A percentile compares a stretch with the other conserved stretches of the same genome.
phyloP scores from a whole-genome alignment of 768 basidiomycete species.

The Leccinum olivaceopallidum region DNA sequence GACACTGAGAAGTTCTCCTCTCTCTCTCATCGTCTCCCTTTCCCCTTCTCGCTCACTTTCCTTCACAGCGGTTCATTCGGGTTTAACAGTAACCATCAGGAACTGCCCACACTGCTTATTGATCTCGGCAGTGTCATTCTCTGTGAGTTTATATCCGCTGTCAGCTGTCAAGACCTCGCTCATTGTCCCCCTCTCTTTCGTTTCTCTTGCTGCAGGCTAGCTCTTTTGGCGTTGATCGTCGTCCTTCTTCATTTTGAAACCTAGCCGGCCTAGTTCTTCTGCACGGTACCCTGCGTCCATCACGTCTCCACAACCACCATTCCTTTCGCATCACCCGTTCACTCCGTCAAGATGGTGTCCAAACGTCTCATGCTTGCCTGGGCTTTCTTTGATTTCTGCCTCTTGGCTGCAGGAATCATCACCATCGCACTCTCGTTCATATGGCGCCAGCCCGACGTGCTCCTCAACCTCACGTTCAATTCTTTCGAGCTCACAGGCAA shows the following conservation, averaged over 20 bases:
- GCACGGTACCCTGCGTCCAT: too few relatives aligned
- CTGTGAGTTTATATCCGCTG: constrained; percentile 15
- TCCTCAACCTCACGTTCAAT: constrained; percentile 73
- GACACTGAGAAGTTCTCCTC: too few relatives aligned
- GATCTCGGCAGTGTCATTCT: neutral
- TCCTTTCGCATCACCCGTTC: constrained; percentile 4
- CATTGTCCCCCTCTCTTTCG: constrained; percentile 3
- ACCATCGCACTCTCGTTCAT: constrained; percentile 67
- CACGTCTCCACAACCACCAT: constrained; percentile 7
- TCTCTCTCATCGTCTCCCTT: neutral
- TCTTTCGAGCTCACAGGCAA: constrained; percentile 58
- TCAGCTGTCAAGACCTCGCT: constrained; percentile 3
- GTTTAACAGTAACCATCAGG: constrained; percentile 11
- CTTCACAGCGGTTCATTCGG: neutral
- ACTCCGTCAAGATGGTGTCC: constrained; percentile 59
- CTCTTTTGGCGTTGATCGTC: constrained; percentile 70
- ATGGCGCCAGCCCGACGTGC: constrained; percentile 66
- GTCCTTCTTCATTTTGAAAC: constrained; percentile 38
- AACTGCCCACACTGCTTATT: neutral
- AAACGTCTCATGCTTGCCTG: constrained; percentile 69
- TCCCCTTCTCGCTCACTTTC: neutral
- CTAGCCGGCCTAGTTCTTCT: constrained; percentile 41
- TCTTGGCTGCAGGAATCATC: constrained; percentile 70
- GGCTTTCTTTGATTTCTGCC: constrained; percentile 66
- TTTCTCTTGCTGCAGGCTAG: constrained; percentile 43